phyloP scores from a whole-genome alignment of 305 asterid genomes.

The Fraxinus floribunda region DNA sequence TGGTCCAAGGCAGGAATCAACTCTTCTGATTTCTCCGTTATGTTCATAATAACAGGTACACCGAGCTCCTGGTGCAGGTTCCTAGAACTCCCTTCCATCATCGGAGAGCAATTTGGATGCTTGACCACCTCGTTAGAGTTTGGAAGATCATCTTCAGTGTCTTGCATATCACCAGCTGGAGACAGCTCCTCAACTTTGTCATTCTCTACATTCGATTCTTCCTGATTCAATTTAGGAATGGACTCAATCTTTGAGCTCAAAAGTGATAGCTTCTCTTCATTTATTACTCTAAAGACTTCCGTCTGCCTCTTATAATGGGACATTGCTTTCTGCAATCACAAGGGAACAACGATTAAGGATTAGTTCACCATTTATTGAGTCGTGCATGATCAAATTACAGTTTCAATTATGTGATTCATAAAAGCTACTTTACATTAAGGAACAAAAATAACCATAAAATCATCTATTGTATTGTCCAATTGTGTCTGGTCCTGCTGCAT shows the following conservation, averaged over 20 bases:
- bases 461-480: not conserved
- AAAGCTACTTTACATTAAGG: not conserved
- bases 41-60: constrained; percentile 25
- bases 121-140: constrained; percentile 28
- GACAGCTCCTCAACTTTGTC: constrained; percentile 32
- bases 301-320: constrained; percentile 61
- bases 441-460: not conserved
- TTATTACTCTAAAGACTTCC: constrained; percentile 30
- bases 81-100: constrained; percentile 28
- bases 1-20: constrained; percentile 23
- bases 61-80: constrained; percentile 26
- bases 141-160: constrained; percentile 27
- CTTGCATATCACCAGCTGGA: constrained; percentile 31
- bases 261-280: constrained; percentile 30
- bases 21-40: constrained; percentile 34
- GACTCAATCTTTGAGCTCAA: constrained; percentile 18
- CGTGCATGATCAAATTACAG: not conserved
- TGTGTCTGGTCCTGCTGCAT: not conserved
- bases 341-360: not conserved
- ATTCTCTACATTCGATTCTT: constrained; percentile 28
- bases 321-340: constrained; percentile 69
- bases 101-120: constrained; percentile 24
- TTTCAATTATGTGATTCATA: not conserved
- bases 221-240: constrained; percentile 30
- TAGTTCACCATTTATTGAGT: not conserved